Percentiles rank a stretch among this genome's conserved stretches.
These are phyloP conservation scores for Stagonosporopsis vannaccii DNA, from an alignment of 2,329 filamentous ascomycete species.

Conservation along the genomic window DNA sequence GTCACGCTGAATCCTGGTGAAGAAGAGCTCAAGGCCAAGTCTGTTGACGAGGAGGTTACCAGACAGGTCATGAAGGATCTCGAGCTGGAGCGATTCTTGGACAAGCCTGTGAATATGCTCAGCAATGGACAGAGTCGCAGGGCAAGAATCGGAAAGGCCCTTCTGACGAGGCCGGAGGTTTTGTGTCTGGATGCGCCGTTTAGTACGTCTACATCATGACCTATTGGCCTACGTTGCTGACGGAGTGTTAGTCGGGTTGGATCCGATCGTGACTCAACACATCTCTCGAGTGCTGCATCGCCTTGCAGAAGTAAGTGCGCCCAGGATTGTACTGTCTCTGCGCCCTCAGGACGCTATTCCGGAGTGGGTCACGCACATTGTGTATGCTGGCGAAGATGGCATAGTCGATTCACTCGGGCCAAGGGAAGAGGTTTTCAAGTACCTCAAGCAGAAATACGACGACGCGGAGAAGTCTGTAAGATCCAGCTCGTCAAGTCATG, in stretches of 20 bases:
- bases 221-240: constrained; percentile 1
- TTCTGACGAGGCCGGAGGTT: constrained; percentile 80
- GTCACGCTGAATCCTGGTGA: constrained; percentile 80
- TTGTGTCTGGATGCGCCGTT: constrained; percentile 88
- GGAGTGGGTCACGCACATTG: constrained; percentile 86
- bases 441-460: constrained; percentile 42
- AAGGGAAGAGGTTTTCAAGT: constrained; percentile 67
- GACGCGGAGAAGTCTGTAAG: constrained; percentile 43
- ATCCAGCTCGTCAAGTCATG: constrained; percentile 1
- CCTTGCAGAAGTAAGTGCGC: constrained; percentile 70
- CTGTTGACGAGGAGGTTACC: constrained; percentile 59
- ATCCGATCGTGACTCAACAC: constrained; percentile 78
- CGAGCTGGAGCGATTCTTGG: constrained; percentile 70
- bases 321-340: constrained; percentile 77
- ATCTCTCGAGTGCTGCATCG: constrained; percentile 74
- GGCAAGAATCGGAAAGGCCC: constrained; percentile 84
- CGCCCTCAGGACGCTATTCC: constrained; percentile 88
- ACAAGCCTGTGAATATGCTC: constrained; percentile 85
- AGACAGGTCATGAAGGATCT: constrained; percentile 73
- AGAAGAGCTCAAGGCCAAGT: constrained; percentile 52
- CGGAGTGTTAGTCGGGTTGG: constrained; percentile 73
- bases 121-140: constrained; percentile 93
- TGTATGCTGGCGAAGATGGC: constrained; percentile 73
- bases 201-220: constrained; percentile 57
- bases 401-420: constrained; percentile 70